Evolutionary conservation across 257 asterid genomes (phyloP), one percentile per base, ranked within the genome.

Genomic region (Lycium ferocissimum): DNA sequence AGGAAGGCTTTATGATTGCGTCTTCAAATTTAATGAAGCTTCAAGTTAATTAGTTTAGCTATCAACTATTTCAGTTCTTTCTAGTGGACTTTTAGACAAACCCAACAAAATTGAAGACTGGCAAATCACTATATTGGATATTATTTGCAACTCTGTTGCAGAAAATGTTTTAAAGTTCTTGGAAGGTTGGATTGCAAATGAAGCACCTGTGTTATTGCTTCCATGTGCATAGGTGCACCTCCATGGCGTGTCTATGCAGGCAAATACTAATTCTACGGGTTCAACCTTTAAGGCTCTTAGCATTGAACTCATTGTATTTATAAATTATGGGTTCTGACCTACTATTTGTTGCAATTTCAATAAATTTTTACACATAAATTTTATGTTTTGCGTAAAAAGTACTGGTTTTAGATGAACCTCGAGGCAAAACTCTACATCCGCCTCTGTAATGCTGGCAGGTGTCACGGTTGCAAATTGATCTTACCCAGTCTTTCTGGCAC

Each of bases 1-100:
- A 54, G 98, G 99, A 85, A 90, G 99, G 84, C 94, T 97, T 49
- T 97, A 97, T 79, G 99, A 97, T 85, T 97, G 99, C 57, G 98
- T 97, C 80, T 92, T 97, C 94, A 95, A 97, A 89, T 95, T 69
- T 92, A 92, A 92, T 20, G 94, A 93, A 59, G 57, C 65, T 69
- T 83, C 43, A 59, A 59, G 70, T 53, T 83, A 53, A 83, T 37
- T 45, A 47, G 76, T 53, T 75, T 26, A 26, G 82, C 43, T 78
- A 26, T 78, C 82, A 26, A 78, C 33, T 78, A 22, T 14, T 26
- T 53, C 47, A 78, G 65, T 14, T 26, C 65, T 76, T 76, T 76
- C 15, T 70, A 70, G 14, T 26, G 65, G 65, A 51, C 20, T 15
- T 6, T 76, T 26, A 4, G 47, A 78, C 26, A 53, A 76, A 26